Percentiles rank a stretch among this genome's conserved stretches.
These are phyloP conservation scores for Ochromonas danica DNA, from an alignment of 108 stramenopile species.

Conservation along the genomic window DNA sequence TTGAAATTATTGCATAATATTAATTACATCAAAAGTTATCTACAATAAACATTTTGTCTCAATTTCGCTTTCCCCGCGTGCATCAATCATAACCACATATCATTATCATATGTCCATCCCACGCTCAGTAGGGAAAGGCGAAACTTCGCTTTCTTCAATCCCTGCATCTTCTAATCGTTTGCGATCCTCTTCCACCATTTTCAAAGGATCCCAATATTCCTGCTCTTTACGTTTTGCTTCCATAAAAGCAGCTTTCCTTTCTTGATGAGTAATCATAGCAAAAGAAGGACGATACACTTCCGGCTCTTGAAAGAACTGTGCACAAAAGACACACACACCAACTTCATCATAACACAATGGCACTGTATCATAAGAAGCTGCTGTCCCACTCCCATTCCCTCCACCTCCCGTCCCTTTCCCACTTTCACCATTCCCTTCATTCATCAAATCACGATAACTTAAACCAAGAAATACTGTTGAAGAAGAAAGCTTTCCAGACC, in stretches of 20 bases:
- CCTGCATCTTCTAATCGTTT: background rate
- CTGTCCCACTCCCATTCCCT: background rate
- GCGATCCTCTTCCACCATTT: slow-evolving; percentile 26
- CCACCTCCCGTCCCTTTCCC: too few species aligned
- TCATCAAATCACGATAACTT: background rate
- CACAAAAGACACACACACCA: slow-evolving; percentile 26
- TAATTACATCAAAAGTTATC: too few species aligned
- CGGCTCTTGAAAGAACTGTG: slow-evolving; percentile 28
- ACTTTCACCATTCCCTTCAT: background rate
- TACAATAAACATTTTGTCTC: too few species aligned
- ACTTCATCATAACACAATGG: slow-evolving; percentile 15
- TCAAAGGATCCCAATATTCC: slow-evolving; percentile 30
- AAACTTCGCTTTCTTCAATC: too few species aligned
- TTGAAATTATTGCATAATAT: too few species aligned
- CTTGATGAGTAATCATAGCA: background rate
- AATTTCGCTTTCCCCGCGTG: too few species aligned
- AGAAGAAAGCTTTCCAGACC: background rate
- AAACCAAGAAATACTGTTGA: background rate
- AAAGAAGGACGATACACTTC: slow-evolving; percentile 26
- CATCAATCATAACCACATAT: too few species aligned
- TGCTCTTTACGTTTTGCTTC: background rate
- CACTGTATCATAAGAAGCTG: background rate
- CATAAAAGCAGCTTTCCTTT: slow-evolving; percentile 23
- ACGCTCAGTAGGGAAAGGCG: too few species aligned
- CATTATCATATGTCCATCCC: too few species aligned